Evolutionary conservation across 257 asterid species (phyloP).

Genomic region (Handroanthus guayacan): DNA sequence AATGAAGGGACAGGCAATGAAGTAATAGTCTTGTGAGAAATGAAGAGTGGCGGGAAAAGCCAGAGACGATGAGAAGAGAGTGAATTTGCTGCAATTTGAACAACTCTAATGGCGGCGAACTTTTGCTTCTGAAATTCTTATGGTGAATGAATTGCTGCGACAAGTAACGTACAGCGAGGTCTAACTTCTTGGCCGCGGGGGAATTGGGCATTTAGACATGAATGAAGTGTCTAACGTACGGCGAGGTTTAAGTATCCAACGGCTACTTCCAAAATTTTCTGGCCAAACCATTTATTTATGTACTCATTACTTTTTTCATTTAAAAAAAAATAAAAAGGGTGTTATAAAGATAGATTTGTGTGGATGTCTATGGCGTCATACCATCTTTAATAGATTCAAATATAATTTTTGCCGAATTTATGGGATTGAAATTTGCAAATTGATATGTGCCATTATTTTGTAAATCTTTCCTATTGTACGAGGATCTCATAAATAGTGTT

Average conservation of each 20-base stretch:
- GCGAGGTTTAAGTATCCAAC: not conserved
- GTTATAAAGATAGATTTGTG: too few relatives aligned
- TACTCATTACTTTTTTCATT: too few relatives aligned
- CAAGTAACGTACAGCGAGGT: slow-evolving; percentile 29
- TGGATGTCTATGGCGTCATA: too few relatives aligned
- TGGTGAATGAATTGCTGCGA: slow-evolving; percentile 37
- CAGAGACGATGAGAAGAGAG: slow-evolving; percentile 45
- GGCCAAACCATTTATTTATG: not conserved
- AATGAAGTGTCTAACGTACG: not conserved
- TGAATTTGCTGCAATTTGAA: slow-evolving; percentile 38
- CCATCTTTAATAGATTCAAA: too few relatives aligned
- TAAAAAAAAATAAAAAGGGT: too few relatives aligned
- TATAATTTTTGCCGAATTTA: too few relatives aligned
- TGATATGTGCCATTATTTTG: too few relatives aligned
- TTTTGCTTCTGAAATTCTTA: not conserved
- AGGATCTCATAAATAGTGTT: too few relatives aligned
- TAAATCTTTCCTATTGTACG: too few relatives aligned
- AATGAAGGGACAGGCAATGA: slow-evolving; percentile 40
- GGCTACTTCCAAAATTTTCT: not conserved
- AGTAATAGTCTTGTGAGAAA: slow-evolving; percentile 35
- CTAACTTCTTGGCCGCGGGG: slow-evolving; percentile 8
- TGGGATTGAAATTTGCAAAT: too few relatives aligned
- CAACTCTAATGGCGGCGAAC: slow-evolving; percentile 30
- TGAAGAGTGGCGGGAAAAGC: slow-evolving; percentile 37
- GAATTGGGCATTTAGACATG: slow-evolving; percentile 22